phyloP scores from a whole-genome alignment of 108 stramenopile genomes.

The Cyclotella atomus region DNA sequence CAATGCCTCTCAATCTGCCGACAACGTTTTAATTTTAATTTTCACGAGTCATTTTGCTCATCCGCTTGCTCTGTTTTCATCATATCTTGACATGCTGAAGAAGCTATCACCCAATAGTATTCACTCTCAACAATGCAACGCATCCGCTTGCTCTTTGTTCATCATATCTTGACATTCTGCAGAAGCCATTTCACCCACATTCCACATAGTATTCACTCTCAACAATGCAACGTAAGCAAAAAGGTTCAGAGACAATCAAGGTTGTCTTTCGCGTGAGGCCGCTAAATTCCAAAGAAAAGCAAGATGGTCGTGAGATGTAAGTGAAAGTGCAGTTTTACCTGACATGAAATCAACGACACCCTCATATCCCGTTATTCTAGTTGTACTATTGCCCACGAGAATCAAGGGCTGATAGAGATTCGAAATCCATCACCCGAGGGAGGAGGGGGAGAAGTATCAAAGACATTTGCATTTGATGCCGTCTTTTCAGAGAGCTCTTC shows the following conservation, averaged over 20 bases:
- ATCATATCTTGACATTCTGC: too few species aligned
- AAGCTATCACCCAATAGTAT: too few species aligned
- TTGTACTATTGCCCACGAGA: constrained; percentile 69
- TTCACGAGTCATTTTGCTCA: too few species aligned
- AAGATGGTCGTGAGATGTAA: constrained; percentile 72
- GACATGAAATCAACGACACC: too few species aligned
- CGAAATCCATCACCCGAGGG: constrained; percentile 61
- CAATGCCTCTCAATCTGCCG: too few species aligned
- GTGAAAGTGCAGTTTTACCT: too few species aligned
- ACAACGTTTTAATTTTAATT: too few species aligned
- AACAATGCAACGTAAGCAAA: constrained; percentile 31
- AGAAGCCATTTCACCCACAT: too few species aligned
- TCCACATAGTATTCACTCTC: background rate
- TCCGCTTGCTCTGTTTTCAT: too few species aligned
- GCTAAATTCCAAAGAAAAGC: constrained; percentile 89
- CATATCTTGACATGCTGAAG: too few species aligned
- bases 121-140: too few species aligned
- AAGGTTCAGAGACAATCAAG: constrained; percentile 76
- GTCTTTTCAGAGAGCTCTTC: constrained; percentile 83
- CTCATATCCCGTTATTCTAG: constrained; percentile 7
- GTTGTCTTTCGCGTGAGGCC: constrained; percentile 97
- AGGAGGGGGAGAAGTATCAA: constrained; percentile 57
- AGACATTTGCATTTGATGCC: constrained; percentile 95
- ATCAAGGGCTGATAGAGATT: constrained; percentile 62
- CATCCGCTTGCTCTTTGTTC: too few species aligned